Evolutionary conservation across 169 alveolate genomes (phyloP), one percentile per base, ranked within the genome.

Genomic region (Blepharisma undulans): DNA sequence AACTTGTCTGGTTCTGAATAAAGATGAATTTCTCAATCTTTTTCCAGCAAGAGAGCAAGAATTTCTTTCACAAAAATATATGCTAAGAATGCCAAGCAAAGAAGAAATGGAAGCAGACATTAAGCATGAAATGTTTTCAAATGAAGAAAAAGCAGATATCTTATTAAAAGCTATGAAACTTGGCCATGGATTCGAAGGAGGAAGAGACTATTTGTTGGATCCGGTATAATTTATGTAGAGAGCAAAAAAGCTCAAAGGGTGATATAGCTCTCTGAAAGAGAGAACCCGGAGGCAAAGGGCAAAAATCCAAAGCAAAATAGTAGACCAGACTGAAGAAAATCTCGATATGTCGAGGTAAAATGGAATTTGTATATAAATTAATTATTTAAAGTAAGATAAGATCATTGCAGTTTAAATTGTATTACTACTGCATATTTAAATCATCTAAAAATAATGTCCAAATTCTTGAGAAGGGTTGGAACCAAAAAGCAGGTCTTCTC

Each of bases 401-500:
- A 48, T 10, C 14, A 10, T 10, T 10, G 7, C 66, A 48, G 14
- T 48, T 48, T 48, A 2, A 48, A 5, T 48, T 48, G 0, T 36
- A 36, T 5, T 36, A 8, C 60, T 36, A 5, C 4, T 48, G 3
- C 66, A 48, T 18, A 48, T 10, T 48, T 48, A 48, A 48, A 48
- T 48, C 10, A 48, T 48, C 12, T 5, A 48, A 48, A 48, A 48
- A 48, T 32, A 84, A 84, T 84, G 89, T 33, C 89, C 1, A 84
- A 84, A 30, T 32, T 36, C 77, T 25, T 84, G 32, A 25, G 36
- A 36, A 86, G 91, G n/a, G 72, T 86, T 4, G 91, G 91, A 4
- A 86, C 91, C 0, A 86, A 22, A 30, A 86, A 61, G 29, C 91
- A 86, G 29, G 84, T 71, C 27, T 86, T 71, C 25, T 66, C 84